Base-by-base conservation (phyloP, 352 stramenopile species). In the Globisporangium carolinianum region DNA sequence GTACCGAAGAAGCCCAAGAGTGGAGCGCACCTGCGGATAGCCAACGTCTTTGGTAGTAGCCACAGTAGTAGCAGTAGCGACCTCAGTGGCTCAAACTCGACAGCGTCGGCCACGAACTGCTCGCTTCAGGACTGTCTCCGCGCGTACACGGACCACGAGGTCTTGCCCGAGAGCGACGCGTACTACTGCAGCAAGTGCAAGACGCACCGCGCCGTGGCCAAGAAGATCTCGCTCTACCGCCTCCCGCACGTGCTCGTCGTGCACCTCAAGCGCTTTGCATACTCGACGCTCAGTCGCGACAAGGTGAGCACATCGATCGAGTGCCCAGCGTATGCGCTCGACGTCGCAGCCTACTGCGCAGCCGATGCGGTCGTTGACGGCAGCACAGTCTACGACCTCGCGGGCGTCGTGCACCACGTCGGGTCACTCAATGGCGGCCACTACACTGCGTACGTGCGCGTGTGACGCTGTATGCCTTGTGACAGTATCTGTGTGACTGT, bases 221-320 rank as follows among this genome's bases (percentile, higher is more conserved):
- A 93, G 65, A 84, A 85, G 54, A 91, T 93, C 47, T 82, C 74
- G 51, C 62, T 93, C 41, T 89, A 91, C 55, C 75, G 82, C 10
- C 62, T 86, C 6, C 89, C 89, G 7, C 67, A 82, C n/a, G 72
- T 97, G 37, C 73, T 97, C 41, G 79, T 97, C 36, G 42, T 97
- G 35, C 89, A 97, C 59, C 73, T 97, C 41, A 97, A 97, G 68
- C 83, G 89, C 1, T 97, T 97, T 50, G 81, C 75, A 41, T 92
- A 81, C 64, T 94, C 78, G 17, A 87, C 69, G 2, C 82, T 86
- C 53, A 89, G 79, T 53, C 67, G 82, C 38, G 78, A 90, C 65
- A 95, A 95, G 53, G 74, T 94, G 36, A 87, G 51, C 15, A 87
- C 77, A 3, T 63, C 62, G 35, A 83, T 95, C 57, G 73, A 61